A percentile compares a stretch with the other conserved stretches of the same genome.
Evolutionary conservation across 2,329 filamentous ascomycete genomes (phyloP).

Genomic region (Ploettnerulaceae sp.): DNA sequence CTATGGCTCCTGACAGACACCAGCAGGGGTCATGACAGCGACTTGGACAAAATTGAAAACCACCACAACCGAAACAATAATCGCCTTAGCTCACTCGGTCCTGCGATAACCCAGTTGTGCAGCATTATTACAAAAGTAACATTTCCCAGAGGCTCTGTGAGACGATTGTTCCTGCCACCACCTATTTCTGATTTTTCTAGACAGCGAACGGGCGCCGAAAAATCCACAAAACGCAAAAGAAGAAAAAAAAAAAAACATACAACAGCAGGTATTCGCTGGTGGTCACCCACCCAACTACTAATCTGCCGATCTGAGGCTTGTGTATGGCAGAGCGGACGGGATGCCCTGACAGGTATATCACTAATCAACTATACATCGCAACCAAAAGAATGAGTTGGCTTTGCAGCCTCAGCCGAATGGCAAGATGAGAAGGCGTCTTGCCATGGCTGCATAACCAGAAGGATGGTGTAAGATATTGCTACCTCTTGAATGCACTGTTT

Average conservation of each 20-base stretch:
- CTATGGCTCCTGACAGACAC: no score
- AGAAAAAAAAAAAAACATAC: slow-evolving; percentile 24
- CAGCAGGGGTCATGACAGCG: no score
- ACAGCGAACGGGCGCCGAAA: background rate
- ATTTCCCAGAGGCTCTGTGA: background rate
- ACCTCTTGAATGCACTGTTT: no score
- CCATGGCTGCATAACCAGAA: no score
- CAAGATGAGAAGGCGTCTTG: no score
- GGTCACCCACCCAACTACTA: slow-evolving; percentile 32
- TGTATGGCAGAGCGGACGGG: slow-evolving; percentile 31
- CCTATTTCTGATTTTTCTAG: background rate
- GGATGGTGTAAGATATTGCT: no score
- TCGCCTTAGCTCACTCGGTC: background rate
- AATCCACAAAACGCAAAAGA: slow-evolving; percentile 1
- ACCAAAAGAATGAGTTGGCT: background rate
- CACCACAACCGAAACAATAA: background rate
- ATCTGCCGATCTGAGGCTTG: slow-evolving; percentile 30
- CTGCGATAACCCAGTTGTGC: no score
- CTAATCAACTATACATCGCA: slow-evolving; percentile 8
- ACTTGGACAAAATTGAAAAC: background rate
- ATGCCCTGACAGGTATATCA: slow-evolving; percentile 19
- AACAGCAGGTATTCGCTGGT: slow-evolving; percentile 29
- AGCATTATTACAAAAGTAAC: no score
- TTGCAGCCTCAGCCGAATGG: no score
- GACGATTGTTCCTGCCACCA: background rate